Evolutionary conservation across 768 basidiomycete genomes (phyloP), one percentile per base, ranked within the genome.

Genomic region (Glaciozyma antarctica): DNA sequence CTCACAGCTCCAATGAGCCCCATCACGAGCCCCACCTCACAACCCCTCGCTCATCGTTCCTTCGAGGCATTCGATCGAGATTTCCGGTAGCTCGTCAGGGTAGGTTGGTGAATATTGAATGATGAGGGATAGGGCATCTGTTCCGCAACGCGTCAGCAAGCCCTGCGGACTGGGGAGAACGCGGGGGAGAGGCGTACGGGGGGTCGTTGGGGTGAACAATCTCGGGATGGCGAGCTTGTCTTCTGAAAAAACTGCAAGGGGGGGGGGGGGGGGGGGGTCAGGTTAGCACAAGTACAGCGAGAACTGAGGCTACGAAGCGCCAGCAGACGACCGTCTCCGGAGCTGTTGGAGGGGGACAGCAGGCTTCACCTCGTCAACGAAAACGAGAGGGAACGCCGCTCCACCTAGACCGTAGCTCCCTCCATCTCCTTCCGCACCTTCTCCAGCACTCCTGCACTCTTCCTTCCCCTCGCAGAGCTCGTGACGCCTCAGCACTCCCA

Each of bases 161-260:
- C 22, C n/a, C n/a, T 51, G 47, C 28, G 52, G 8, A 24, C 7
- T 22, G 10, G 2, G 51, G 70, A 66, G 58, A 64, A 9, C 5
- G 32, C 32, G 9, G 32, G 32, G 60, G 45, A 52, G 70, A 26
- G 6, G 72, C 77, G 67, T 38, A 78, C 78, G 77, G 61, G n/a
- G 86, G 84, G 58, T 81, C 78, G 12, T 84, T 85, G 30, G 87
- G 84, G 64, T 82, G 78, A 9, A 82, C 78, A 63, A 86, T 85
- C 68, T 97, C 94, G 43, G 92, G 90, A 98, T 88, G 74, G 84
- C 80, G 58, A 97, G 83, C 73, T 87, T 82, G 72, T 81, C 84
- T 75, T 91, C 87, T 71, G 88, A 90, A 75, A 87, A 75, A 81
- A 87, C 94, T 97, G 88, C 72, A 65, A 47, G 8, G 7, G 45